These are phyloP conservation scores for Rhinocladiella similis DNA, from an alignment of 2,329 filamentous ascomycete species.

Conservation along the genomic window DNA sequence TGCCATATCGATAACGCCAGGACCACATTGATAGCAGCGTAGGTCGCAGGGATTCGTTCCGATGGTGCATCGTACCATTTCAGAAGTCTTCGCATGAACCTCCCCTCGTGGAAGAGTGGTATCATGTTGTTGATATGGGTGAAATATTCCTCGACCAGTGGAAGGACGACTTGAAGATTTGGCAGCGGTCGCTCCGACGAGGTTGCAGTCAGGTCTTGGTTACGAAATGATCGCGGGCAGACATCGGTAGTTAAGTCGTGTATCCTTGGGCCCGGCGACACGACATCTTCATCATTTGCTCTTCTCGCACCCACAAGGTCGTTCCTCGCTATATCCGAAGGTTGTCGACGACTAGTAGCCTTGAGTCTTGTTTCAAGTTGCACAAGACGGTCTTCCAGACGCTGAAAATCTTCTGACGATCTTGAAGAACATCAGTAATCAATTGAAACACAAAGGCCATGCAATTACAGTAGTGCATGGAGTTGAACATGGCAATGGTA, in stretches of 20 bases:
- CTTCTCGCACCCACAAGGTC: slow-evolving; percentile 22
- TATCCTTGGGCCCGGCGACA: no score
- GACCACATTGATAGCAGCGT: slow-evolving; percentile 33
- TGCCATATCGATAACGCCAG: slow-evolving; percentile 28
- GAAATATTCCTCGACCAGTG: slow-evolving; percentile 1
- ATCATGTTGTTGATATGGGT: slow-evolving; percentile 1
- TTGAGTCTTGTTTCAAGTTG: neutral
- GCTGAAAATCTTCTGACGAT: neutral
- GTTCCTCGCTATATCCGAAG: slow-evolving; percentile 29
- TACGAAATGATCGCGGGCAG: neutral
- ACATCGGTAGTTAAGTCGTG: neutral
- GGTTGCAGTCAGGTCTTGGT: neutral
- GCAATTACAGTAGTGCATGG: neutral
- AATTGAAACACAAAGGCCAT: neutral
- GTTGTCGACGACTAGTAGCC: neutral
- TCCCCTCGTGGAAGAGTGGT: neutral
- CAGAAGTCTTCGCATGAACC: neutral
- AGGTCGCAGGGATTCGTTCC: slow-evolving; percentile 10
- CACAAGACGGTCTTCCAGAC: neutral
- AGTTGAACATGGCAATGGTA: no score
- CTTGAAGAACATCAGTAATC: neutral
- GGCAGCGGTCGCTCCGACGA: slow-evolving; percentile 16
- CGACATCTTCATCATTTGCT: neutral
- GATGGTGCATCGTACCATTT: neutral
- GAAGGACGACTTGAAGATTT: slow-evolving; percentile 27